A percentile compares a stretch with the other conserved stretches of the same genome.
These are phyloP conservation scores for Pichia occidentalis DNA, from an alignment of 805 yeast genomes.

Conservation along the genomic window DNA sequence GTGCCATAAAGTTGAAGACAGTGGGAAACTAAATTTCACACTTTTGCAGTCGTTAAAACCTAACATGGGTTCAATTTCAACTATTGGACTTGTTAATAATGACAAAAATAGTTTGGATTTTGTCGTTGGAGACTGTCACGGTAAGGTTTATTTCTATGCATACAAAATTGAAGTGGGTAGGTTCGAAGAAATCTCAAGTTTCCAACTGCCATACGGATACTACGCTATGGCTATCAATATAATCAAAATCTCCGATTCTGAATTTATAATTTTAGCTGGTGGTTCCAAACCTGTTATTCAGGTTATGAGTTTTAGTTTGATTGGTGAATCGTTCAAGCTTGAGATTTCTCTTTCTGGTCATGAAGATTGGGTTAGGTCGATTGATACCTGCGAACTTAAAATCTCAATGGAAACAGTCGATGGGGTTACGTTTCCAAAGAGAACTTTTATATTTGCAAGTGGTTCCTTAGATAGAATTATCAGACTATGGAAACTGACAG, in stretches of 20 bases:
- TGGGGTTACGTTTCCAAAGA: conserved; percentile 22
- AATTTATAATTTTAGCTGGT: conserved; percentile 57
- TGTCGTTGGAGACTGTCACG: conserved; percentile 60
- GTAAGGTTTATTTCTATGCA: conserved; percentile 49
- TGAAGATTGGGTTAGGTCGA: conserved; percentile 89
- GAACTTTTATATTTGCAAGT: conserved; percentile 65
- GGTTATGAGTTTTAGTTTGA: conserved; percentile 29
- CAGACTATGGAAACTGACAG: conserved; percentile 74
- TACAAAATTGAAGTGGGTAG: conserved; percentile 17
- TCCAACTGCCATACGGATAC: conserved; percentile 37
- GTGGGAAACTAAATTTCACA: conserved; percentile 22
- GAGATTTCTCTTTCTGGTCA: conserved; percentile 65
- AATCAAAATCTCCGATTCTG: conserved; percentile 25
- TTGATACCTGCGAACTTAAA: conserved; percentile 48
- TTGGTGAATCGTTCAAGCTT: conserved; percentile 33
- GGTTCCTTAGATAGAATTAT: conserved; percentile 93
- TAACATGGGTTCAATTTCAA: conserved; percentile 10
- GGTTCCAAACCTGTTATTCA: conserved; percentile 56
- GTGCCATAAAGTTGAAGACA: conserved; percentile 12
- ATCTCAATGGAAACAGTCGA: conserved; percentile 20
- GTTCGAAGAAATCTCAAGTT: conserved; percentile 29
- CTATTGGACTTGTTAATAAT: conserved; percentile 8
- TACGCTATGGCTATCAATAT: conserved; percentile 39
- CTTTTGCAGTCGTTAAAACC: conserved; percentile 27
- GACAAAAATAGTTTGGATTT: conserved; percentile 31